Base-by-base conservation (phyloP, 257 asterid genomes). In the Buddleja alternifolia region DNA sequence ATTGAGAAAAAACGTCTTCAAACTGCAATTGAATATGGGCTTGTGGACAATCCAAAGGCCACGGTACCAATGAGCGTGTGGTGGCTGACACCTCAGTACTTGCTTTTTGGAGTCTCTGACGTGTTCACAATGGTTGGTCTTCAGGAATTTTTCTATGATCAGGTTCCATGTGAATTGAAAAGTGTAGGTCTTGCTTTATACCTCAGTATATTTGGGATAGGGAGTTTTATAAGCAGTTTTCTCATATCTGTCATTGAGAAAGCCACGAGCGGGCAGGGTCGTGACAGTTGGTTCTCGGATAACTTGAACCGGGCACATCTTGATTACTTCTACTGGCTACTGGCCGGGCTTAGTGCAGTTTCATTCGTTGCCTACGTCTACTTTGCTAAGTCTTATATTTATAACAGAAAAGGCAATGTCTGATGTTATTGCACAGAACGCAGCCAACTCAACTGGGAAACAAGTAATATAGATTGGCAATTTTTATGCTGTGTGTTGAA, bases 81-180 rank as follows among this genome's bases (percentile, higher is more conserved):
- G 75, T 83, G 85, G 88, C 41, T 89, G 52, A 69, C 86, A 0
- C 96, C 91, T 21, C 95, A 90, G 4, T 79, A 84, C 48, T 7
- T 75, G 37, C 46, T 84, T 15, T 73, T 71, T 3, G 91, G 95
- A 46, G 62, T 85, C 10, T 71, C 90, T 0, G 90, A 90, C 7
- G 83, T 69, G 0, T 83, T 87, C 59, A 60, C 86, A 0, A 45
- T 70, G 67, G 78, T 90, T 8, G 96, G 96, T 19, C 80, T 87
- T 37, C 93, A 90, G 59, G 89, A 87, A 36, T 81, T 90, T 24
- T 87, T 87, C 85, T 90, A 87, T 36, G 84, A 90, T 63, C 90
- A 84, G 50, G 86, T 85, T 21, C 89, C 95, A 0, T 63, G 23
- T 1, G 89, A 85, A 16, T 12, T 90, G 70, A 90, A 63, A 73